These are phyloP conservation scores for Salix caprea DNA, from an alignment of 345 rosid species.

Conservation along the genomic window DNA sequence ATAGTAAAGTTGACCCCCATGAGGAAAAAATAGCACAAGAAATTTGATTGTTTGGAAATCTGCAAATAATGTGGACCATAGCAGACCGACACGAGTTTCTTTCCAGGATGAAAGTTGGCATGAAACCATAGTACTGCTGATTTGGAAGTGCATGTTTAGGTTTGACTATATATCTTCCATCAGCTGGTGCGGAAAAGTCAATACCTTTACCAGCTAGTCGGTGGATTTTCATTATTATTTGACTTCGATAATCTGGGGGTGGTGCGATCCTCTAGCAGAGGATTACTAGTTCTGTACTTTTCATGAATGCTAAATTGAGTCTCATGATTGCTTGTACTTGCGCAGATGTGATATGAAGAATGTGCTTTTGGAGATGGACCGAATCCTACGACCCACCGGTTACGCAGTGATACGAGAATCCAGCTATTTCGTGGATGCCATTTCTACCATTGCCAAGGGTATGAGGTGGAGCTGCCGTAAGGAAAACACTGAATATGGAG, in stretches of 20 bases:
- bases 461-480: constrained; percentile 81
- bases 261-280: too few species aligned
- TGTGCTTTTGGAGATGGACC: constrained; percentile 86
- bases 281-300: too few species aligned
- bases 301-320: not conserved
- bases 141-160: too few species aligned
- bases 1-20: not conserved
- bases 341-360: constrained; percentile 85
- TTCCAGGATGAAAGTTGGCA: not conserved
- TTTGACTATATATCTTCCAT: too few species aligned
- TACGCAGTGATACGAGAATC: constrained; percentile 78
- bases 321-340: constrained; percentile 11
- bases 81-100: not conserved
- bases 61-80: not conserved
- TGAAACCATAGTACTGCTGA: not conserved
- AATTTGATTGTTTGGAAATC: not conserved
- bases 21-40: not conserved
- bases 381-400: constrained; percentile 78
- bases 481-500: constrained; percentile 58
- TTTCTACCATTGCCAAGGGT: constrained; percentile 67
- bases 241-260: too few species aligned
- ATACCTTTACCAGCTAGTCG: too few species aligned
- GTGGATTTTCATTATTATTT: too few species aligned
- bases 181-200: too few species aligned
- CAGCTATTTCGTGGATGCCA: constrained; percentile 56